Evolutionary conservation across 495 filamentous ascomycete species (phyloP).

Genomic region (Neurospora africana): DNA sequence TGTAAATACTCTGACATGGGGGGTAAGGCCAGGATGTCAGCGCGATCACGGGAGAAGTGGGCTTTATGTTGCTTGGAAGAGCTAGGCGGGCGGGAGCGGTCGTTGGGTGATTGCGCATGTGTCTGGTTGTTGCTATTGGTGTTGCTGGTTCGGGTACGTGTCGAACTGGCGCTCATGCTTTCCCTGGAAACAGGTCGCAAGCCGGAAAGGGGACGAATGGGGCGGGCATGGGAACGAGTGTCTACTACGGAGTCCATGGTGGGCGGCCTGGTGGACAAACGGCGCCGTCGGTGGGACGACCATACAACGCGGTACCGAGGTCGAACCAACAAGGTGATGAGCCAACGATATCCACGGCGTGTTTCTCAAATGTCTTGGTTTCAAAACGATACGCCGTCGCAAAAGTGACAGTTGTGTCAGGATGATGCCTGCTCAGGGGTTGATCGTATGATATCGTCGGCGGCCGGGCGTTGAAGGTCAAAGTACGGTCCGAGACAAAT

Average conservation of each 20-base stretch:
- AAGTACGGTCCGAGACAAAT: not conserved
- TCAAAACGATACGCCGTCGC: not conserved
- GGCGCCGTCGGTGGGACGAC: constrained; percentile 4
- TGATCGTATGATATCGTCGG: not conserved
- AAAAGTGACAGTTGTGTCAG: not conserved
- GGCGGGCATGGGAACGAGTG: constrained; percentile 10
- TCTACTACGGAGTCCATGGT: constrained; percentile 16
- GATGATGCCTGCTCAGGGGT: not conserved
- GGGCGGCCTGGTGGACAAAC: constrained; percentile 8
- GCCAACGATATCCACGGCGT: not conserved
- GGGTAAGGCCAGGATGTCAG: constrained; percentile 17
- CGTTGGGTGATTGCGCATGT: not conserved
- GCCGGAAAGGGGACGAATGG: constrained; percentile 19
- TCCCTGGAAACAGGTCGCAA: constrained; percentile 30
- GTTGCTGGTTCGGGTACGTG: constrained; percentile 31
- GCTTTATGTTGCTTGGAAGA: constrained; percentile 14
- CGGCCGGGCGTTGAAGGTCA: not conserved
- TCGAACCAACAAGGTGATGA: not conserved
- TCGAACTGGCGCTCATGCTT: constrained; percentile 25
- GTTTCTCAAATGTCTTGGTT: not conserved
- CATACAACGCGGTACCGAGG: constrained; percentile 1
- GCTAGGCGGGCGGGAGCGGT: constrained; percentile 12
- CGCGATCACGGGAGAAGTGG: constrained; percentile 22
- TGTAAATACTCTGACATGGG: constrained; percentile 37
- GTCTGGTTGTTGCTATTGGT: constrained; percentile 26